Conservation (phyloP, 177 flowering plant genomes). For the Vitis hybrid region DNA sequence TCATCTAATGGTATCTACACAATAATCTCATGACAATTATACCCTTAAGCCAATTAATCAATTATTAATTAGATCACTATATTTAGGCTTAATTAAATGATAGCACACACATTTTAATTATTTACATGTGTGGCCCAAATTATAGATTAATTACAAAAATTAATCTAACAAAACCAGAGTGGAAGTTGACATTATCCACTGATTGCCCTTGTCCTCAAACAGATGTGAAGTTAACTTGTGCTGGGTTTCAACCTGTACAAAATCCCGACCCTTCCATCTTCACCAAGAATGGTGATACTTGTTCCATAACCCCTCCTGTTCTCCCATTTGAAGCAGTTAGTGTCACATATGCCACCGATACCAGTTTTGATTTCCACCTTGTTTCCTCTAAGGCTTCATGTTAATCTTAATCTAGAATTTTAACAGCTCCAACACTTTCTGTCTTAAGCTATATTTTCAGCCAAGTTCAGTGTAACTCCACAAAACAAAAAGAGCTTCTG, state of each 20-base stretch:
- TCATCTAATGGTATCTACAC: too few relatives aligned
- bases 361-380: slow-evolving; percentile 3
- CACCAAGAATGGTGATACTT: not conserved
- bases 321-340: not conserved
- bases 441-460: too few relatives aligned
- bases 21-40: too few relatives aligned
- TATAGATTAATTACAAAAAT: too few relatives aligned
- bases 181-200: slow-evolving; percentile 16
- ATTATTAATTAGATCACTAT: too few relatives aligned
- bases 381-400: slow-evolving; percentile 16
- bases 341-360: slow-evolving; percentile 19
- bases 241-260: slow-evolving; percentile 16
- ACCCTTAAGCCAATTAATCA: too few relatives aligned
- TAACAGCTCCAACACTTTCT: too few relatives aligned
- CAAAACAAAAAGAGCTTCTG: too few relatives aligned
- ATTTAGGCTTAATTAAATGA: too few relatives aligned
- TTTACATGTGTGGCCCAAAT: too few relatives aligned
- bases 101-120: too few relatives aligned
- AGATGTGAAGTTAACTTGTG: slow-evolving; percentile 8
- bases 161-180: slow-evolving; percentile 4
- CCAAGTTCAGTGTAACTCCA: too few relatives aligned
- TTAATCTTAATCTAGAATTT: slow-evolving; percentile 5
- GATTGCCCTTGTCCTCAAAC: slow-evolving; percentile 16
- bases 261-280: slow-evolving; percentile 11
- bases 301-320: not conserved